Evolutionary conservation across 306 rosid species (phyloP), one percentile per base, ranked within the genome.

Genomic region (Cucumis cinereus): DNA sequence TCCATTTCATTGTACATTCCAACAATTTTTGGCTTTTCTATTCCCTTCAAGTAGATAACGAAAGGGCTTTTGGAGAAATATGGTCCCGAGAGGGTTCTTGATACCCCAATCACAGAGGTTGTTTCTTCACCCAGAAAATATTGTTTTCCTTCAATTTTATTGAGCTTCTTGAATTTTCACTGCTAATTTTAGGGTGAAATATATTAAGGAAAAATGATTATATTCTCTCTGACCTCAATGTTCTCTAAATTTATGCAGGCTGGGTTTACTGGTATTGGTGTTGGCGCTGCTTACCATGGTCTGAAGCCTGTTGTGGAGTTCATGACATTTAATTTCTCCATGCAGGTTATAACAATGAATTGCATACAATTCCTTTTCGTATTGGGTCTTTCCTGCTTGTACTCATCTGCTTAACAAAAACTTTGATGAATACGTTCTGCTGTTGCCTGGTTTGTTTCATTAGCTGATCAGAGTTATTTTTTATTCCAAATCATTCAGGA

Each of bases 31-130:
- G 14, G 12, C 12, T 23, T 47, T 75, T 62, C 41, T 9, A 4
- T 77, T 33, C 69, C 30, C 38, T 49, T 16, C 55, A 20, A 81
- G 17, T 54, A 92, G 99, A 90, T 94, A 77, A 53, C 99, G 24
- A 95, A 94, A 82, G 99, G 99, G 36, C 90, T 95, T 41, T 76
- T 95, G 76, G 99, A 95, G 20, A 95, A 95, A 88, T 95, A 92
- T 87, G 99, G 99, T 54, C 99, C 99, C 1, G 99, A 95, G 3
- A 90, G 99, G 87, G 99, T 92, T 85, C 90, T 89, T 19, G 99
- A 95, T 84, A 95, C 99, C 69, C 99, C 99, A 75, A 95, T 95
- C 75, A 95, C 99, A 6, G 99, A 95, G 97, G 98, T 94, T 71
- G 63, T 68, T 80, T 49, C 85, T 70, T 74, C 30, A 77, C 71